phyloP scores from a whole-genome alignment of 306 rosid species.

The Comarum palustre region DNA sequence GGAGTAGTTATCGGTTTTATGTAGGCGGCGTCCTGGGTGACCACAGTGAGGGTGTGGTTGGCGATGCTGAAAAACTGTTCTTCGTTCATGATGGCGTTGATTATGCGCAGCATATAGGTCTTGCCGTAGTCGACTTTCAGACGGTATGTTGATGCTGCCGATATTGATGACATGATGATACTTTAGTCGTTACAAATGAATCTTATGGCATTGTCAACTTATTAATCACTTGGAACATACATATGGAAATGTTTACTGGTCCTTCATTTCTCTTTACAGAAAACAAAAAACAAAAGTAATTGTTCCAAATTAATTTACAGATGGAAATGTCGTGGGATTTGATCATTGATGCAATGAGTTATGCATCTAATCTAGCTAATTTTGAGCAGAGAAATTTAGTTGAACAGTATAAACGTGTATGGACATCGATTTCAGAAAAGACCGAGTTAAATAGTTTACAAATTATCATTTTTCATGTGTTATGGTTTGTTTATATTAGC shows the following conservation, averaged over 20 bases:
- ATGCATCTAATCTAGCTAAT: not conserved
- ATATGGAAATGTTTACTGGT: too few relatives aligned
- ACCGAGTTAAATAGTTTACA: not conserved
- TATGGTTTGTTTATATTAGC: not conserved
- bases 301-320: not conserved
- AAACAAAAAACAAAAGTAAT: not conserved
- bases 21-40: constrained; percentile 37
- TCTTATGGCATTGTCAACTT: not conserved
- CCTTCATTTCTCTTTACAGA: too few relatives aligned
- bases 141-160: constrained; percentile 32
- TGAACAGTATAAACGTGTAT: not conserved
- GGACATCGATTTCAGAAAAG: not conserved
- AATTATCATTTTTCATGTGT: not conserved
- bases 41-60: constrained; percentile 34
- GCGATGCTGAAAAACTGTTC: constrained; percentile 40
- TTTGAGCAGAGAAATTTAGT: not conserved
- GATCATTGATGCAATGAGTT: not conserved
- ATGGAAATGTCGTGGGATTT: not conserved
- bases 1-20: constrained; percentile 29
- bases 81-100: constrained; percentile 39
- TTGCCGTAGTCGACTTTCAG: constrained; percentile 27
- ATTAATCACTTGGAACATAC: not conserved
- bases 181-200: not conserved
- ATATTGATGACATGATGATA: not conserved
- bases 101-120: constrained; percentile 33